Base-by-base conservation (phyloP, 176 grass and related monocot genomes). In the Pontederia paniculata region DNA sequence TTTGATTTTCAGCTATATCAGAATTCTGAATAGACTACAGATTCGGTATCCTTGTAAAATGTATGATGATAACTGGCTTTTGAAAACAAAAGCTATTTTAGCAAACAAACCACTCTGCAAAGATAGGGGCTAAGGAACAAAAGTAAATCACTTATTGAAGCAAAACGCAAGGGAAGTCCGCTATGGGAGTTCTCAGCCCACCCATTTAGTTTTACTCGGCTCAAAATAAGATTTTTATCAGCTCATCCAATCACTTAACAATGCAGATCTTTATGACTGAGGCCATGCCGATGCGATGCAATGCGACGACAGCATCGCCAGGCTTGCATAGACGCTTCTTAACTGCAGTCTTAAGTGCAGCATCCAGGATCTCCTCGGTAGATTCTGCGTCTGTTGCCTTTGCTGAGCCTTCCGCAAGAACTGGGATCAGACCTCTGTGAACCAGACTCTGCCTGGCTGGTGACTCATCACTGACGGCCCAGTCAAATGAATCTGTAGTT, bases 231-330 rank as follows among this genome's bases (percentile, higher is more conserved):
- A 31, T 31, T 17, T 1, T 55, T 12, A 2, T 4, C 21, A 10
- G 42, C 10, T 20, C 44, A 18, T 45, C 6, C 16, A 10, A 15
- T 60, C 42, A 60, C 58, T 60, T 60, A 2, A 60, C 58, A 2
- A 45, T 45, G 41, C 58, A 60, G 58, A 60, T 45, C 58, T 60
- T 60, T 20, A 60, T 45, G 58, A 60, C 58, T 5, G 58, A 60
- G 1, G 41, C 16, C 3, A 20, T 44, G n/a, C 58, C 58, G 4
- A 60, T 45, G 58, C 58, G 58, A 16, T 60, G 58, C 41, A 60
- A n/a, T 60, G 37, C 58, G 12, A 60, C 58, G 9, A 60, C 17
- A 2, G 58, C 58, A 21, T 60, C 58, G 9, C 58, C 58, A 12
- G 17, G 58, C 42, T 60, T 60, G 37, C 58, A 60, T 9, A 60